Evolutionary conservation across 169 alveolate species (phyloP).

Genomic region (Plasmodium fragile): DNA sequence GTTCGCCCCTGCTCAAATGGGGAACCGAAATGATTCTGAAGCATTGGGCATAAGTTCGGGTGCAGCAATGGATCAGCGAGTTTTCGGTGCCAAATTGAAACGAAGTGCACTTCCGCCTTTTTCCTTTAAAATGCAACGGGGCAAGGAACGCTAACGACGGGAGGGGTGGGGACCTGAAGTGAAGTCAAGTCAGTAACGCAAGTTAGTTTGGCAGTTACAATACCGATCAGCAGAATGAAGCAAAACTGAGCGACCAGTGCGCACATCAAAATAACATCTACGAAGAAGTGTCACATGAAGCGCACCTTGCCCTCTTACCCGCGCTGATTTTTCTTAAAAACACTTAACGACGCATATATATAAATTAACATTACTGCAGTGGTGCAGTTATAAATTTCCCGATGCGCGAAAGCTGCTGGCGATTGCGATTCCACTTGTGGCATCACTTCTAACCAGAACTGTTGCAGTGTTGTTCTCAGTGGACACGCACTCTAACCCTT

Average conservation of each 20-base stretch:
- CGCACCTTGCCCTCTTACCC: background rate
- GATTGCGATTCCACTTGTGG: background rate
- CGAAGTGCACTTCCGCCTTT: background rate
- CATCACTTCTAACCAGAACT: background rate
- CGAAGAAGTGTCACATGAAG: background rate
- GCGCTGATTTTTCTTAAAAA: background rate
- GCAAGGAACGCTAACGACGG: background rate
- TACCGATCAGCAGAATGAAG: background rate
- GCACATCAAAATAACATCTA: background rate
- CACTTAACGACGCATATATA: background rate
- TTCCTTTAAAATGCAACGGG: background rate
- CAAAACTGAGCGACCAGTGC: background rate
- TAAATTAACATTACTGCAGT: background rate
- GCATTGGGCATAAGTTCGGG: background rate
- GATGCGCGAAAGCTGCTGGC: background rate
- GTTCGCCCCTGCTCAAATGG: background rate
- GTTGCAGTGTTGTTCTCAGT: background rate
- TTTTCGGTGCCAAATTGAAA: background rate
- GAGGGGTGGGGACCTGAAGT: background rate
- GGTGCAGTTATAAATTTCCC: background rate
- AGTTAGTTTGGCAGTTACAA: background rate
- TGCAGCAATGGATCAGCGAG: background rate
- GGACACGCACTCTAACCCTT: background rate
- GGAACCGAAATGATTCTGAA: background rate
- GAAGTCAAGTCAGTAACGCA: background rate